Evolutionary conservation across 83 land plant genomes (phyloP), one percentile per base, ranked within the genome.

Genomic region (Diphasiastrum complanatum): DNA sequence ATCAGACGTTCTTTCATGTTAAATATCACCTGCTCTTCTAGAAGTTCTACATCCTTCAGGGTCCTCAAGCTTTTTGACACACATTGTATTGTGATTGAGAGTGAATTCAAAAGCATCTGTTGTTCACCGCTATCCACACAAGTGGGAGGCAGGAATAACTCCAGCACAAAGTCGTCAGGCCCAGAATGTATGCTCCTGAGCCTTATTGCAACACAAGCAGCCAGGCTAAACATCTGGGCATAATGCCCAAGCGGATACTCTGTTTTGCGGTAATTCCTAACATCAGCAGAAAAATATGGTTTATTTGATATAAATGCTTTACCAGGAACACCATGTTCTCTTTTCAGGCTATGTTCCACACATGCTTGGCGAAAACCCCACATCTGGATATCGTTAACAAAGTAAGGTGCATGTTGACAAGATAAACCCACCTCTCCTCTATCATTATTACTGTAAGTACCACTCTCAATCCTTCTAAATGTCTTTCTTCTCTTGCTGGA

Each of bases 41-140:
- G 45, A 4, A 70, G 33, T 60, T 70, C 73, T 53, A 63, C 53
- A 16, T 50, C 60, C 18, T 69, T 61, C 2, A 70, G 47, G 0
- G 73, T 63, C 1, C 73, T 37, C 60, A 70, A 51, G 73, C 69
- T 70, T 36, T 54, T 33, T 29, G 70, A 52, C 33, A 56, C 73
- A 30, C 69, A 69, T 49, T 70, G 73, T 69, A 70, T 70, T 10
- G 73, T 70, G 67, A 53, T 51, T 2, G 73, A 70, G 51, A 70
- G 55, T 0, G 73, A 36, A 19, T 62, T 63, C 16, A 70, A 20
- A 48, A 70, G 34, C 61, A 52, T 20, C 27, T 62, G 69, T 19
- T 63, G 69, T 5, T 51, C 68, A 33, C 49, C 24, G 33, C 58
- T 40, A 41, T 65, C 68, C 14, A 32, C 35, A 33, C 67, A 52